Evolutionary conservation across 2,329 filamentous ascomycete genomes (phyloP).

Genomic region (Teratosphaeria zuluensis): DNA sequence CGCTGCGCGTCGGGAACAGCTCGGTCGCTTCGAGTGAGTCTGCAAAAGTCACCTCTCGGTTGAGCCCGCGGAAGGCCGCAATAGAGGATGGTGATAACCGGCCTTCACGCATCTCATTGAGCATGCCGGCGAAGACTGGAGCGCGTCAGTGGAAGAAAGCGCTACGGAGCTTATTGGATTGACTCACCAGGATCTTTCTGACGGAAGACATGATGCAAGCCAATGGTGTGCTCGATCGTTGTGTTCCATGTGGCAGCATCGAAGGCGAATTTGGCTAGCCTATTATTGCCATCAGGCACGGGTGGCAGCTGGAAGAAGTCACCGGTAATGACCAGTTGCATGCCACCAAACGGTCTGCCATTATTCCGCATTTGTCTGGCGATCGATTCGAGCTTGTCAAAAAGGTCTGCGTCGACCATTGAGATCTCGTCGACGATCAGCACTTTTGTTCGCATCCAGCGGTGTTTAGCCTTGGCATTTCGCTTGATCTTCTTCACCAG

Average conservation of each 20-base stretch:
- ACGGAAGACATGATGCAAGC: slow-evolving; percentile 89
- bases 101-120: slow-evolving; percentile 95
- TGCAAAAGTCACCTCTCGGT: slow-evolving; percentile 59
- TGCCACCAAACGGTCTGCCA: slow-evolving; percentile 85
- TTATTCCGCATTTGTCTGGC: slow-evolving; percentile 81
- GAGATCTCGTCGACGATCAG: slow-evolving; percentile 92
- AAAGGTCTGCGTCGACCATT: slow-evolving; percentile 95
- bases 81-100: slow-evolving; percentile 69
- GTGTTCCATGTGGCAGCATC: slow-evolving; percentile 87
- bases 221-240: slow-evolving; percentile 89
- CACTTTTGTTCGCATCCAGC: slow-evolving; percentile 82
- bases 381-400: slow-evolving; percentile 88
- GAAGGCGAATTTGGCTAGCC: slow-evolving; percentile 79
- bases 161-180: neutral
- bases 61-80: slow-evolving; percentile 62
- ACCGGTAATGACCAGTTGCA: slow-evolving; percentile 89
- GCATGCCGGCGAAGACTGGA: slow-evolving; percentile 74
- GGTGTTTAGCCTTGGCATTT: slow-evolving; percentile 76
- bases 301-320: slow-evolving; percentile 97
- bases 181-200: slow-evolving; percentile 67
- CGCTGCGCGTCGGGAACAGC: slow-evolving; percentile 79
- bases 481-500: slow-evolving; percentile 84
- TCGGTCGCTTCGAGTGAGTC: slow-evolving; percentile 79
- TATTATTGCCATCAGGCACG: slow-evolving; percentile 63
- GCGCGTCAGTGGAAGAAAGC: slow-evolving; percentile 17